Evolutionary conservation across 441 rosid species (phyloP), one percentile per base, ranked within the genome.

Genomic region (Gossypium gossypioides): DNA sequence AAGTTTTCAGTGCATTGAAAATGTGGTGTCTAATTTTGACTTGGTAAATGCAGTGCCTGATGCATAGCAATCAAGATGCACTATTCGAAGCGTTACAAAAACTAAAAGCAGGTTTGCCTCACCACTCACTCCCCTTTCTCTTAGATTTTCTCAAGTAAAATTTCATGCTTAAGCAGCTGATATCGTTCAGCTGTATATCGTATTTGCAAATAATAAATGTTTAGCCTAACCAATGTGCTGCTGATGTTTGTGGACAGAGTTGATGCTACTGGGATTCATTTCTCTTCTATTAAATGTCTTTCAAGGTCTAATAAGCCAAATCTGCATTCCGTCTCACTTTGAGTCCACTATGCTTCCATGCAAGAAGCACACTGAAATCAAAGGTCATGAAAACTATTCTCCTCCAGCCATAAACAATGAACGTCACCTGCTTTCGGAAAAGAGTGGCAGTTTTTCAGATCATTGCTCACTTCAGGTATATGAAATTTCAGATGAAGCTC

Each of bases 241-340:
- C 48, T 57, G 59, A 5, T 72, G 29, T 67, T 64, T 80, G 64
- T 22, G 57, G 16, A 78, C 94, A 93, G 98, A 93, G 68, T 77
- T 93, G 85, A 93, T 93, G 98, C 94, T 93, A 48, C 78, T 93
- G 0, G 98, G 98, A 63, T 91, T 93, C 84, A 83, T 91, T 73
- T 93, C 98, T 54, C 87, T 93, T 10, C 78, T 93, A 65, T 77
- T 93, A 60, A 87, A 93, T 1, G 93, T 86, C 9, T 84, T 85
- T 21, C 98, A 91, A 77, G 48, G 78, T n/a, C 29, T 83, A 22
- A 84, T 93, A 18, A 80, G 81, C 71, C 78, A 77, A 32, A 81
- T 89, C 10, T 93, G 98, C 79, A 83, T 89, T 56, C 84, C 93
- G 46, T 58, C 75, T 22, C 34, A 61, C 40, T 76, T 89, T 65